Evolutionary conservation across 2,329 filamentous ascomycete genomes (phyloP).

Genomic region (Sporothrix inflata): DNA sequence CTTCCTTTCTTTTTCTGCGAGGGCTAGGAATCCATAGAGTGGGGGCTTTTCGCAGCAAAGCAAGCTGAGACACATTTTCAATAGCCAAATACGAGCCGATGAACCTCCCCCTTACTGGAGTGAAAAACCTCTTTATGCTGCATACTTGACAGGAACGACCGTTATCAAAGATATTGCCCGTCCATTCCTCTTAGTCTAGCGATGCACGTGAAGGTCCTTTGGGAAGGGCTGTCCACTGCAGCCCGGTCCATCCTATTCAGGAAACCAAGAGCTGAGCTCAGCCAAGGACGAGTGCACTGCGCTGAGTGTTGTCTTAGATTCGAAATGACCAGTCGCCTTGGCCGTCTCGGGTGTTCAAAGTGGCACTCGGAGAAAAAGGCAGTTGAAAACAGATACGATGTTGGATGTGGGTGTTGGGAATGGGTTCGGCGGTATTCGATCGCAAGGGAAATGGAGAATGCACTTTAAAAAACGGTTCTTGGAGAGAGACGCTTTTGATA

Average conservation of each 20-base stretch:
- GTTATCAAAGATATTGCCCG: background rate
- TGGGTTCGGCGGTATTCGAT: background rate
- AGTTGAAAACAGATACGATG: background rate
- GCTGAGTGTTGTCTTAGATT: background rate
- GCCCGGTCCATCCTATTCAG: background rate
- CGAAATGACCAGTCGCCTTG: background rate
- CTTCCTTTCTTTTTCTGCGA: background rate
- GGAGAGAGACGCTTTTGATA: too few species aligned
- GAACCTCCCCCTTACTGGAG: background rate
- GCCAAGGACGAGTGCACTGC: background rate
- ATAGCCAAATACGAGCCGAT: background rate
- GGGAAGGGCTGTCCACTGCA: background rate
- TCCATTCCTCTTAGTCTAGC: background rate
- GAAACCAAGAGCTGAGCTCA: background rate
- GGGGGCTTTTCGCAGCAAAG: background rate
- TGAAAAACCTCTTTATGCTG: background rate
- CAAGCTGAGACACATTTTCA: constrained; percentile 7
- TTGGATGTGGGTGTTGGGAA: background rate
- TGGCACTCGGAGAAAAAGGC: background rate
- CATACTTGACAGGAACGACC: constrained; percentile 4
- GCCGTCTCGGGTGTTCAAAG: background rate
- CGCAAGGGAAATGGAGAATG: background rate
- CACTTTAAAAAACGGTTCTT: background rate
- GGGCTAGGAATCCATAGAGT: background rate
- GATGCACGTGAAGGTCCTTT: background rate